Percentiles rank a stretch among this genome's conserved stretches.
These are phyloP conservation scores for Pyrenophora graminea DNA, from an alignment of 2,329 filamentous ascomycete genomes.

Conservation along the genomic window DNA sequence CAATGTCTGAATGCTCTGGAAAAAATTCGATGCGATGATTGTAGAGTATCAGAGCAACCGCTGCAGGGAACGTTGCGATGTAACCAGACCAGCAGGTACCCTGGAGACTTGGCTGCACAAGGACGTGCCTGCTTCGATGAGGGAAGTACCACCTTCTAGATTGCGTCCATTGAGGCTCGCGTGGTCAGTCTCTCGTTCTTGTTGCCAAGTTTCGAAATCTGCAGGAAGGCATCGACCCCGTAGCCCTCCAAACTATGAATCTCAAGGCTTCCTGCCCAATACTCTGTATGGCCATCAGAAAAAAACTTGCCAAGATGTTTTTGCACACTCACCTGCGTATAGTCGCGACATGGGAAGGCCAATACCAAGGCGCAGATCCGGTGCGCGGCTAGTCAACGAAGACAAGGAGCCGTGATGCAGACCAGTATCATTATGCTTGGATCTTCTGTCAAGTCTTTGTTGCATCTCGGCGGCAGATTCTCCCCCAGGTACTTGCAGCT, in stretches of 20 bases:
- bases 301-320: not conserved
- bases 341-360: conserved; percentile 90
- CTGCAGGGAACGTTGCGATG: not conserved
- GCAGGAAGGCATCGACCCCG: conserved; percentile 91
- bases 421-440: conserved; percentile 29
- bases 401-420: conserved; percentile 68
- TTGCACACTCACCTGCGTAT: conserved; percentile 63
- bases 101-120: too few species aligned
- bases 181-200: conserved; percentile 90
- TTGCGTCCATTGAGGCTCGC: conserved; percentile 57
- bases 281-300: conserved; percentile 59
- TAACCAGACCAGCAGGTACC: too few species aligned
- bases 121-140: too few species aligned
- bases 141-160: conserved; percentile 33
- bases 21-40: not conserved
- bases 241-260: conserved; percentile 94
- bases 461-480: conserved; percentile 17
- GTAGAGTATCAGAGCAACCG: not conserved
- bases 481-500: conserved; percentile 61
- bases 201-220: conserved; percentile 95
- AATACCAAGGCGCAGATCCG: conserved; percentile 87
- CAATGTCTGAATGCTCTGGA: not conserved
- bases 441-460: conserved; percentile 25
- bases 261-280: conserved; percentile 93
- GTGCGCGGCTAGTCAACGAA: conserved; percentile 78